Percentiles rank a stretch among this genome's conserved stretches.
Evolutionary conservation across 2,329 filamentous ascomycete genomes (phyloP).

Genomic region (Cladophialophora carrionii): DNA sequence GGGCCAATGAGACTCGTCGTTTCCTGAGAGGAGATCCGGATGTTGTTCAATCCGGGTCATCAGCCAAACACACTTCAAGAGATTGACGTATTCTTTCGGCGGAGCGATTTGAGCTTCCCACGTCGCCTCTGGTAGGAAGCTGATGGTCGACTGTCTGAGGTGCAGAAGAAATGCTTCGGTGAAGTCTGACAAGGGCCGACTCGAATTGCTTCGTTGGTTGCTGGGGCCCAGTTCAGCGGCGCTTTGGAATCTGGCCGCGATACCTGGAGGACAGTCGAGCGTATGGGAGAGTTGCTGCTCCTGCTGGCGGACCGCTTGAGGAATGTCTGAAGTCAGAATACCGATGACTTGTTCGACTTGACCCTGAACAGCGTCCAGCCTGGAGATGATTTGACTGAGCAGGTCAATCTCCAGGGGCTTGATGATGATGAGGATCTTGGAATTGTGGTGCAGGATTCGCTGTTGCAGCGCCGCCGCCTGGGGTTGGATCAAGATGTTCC

Average conservation of each 20-base stretch:
- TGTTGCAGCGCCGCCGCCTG: constrained; percentile 1
- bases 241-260: neutral
- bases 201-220: neutral
- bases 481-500: constrained; percentile 1
- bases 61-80: constrained; percentile 6
- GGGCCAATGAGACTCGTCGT: neutral
- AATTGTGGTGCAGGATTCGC: constrained; percentile 1
- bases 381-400: constrained; percentile 1
- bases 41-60: constrained; percentile 1
- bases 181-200: neutral
- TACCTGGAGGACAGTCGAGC: neutral
- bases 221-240: neutral
- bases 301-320: neutral
- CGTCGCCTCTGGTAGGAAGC: neutral
- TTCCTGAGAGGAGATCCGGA: neutral
- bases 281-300: constrained; percentile 3
- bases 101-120: constrained; percentile 3
- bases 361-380: neutral
- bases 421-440: constrained; percentile 7
- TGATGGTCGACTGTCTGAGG: neutral
- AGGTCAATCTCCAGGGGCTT: constrained; percentile 7
- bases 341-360: neutral
- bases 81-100: neutral
- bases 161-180: constrained; percentile 3
- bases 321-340: neutral